Conservation (phyloP, 345 rosid species). For the Moricandia arvensis region DNA sequence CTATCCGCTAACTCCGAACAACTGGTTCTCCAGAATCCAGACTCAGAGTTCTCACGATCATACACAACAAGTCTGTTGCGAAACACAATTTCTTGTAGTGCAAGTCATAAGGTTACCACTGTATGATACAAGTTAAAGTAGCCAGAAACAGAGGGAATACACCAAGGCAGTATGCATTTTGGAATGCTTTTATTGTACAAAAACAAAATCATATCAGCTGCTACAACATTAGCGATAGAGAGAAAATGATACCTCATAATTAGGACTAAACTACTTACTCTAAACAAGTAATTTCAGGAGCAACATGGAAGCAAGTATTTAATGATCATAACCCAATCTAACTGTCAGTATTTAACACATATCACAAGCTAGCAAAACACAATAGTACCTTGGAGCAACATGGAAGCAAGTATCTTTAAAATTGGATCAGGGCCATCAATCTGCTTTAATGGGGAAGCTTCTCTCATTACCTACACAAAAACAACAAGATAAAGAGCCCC, state of each 20-base stretch:
- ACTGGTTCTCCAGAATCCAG: constrained; percentile 96
- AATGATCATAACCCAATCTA: no score
- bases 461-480: not conserved
- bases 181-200: constrained; percentile 57
- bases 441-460: no score
- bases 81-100: constrained; percentile 63
- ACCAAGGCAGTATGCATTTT: constrained; percentile 87
- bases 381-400: constrained; percentile 59
- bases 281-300: no score
- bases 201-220: not conserved
- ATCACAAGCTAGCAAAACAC: constrained; percentile 7
- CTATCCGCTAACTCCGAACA: constrained; percentile 85
- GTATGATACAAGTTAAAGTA: not conserved
- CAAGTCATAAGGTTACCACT: no score
- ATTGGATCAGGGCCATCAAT: no score
- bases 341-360: no score
- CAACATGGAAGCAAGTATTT: no score
- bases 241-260: not conserved
- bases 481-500: no score
- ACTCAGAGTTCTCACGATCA: constrained; percentile 72
- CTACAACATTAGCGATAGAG: not conserved
- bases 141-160: constrained; percentile 44
- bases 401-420: constrained; percentile 39
- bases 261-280: constrained; percentile 49
- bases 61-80: constrained; percentile 87